Evolutionary conservation across 2,329 filamentous ascomycete species (phyloP).

Genomic region (Cercospora brassicicola): DNA sequence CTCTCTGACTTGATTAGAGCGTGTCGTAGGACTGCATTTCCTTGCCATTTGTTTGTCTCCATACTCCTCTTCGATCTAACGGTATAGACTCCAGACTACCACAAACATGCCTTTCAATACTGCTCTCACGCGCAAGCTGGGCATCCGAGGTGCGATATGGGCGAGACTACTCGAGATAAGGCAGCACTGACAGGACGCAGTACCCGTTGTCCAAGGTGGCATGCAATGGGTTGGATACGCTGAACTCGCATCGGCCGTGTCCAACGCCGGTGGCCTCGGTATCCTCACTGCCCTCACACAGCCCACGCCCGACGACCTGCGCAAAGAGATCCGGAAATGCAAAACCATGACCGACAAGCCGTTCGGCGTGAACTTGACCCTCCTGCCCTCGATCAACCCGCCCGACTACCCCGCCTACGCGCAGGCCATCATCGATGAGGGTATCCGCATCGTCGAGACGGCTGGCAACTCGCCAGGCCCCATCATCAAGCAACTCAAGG

Average conservation of each 20-base stretch:
- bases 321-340: slow-evolving; percentile 88
- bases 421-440: slow-evolving; percentile 89
- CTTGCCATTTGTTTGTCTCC: background rate
- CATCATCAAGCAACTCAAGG: slow-evolving; percentile 85
- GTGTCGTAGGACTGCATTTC: slow-evolving; percentile 10
- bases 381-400: slow-evolving; percentile 83
- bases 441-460: slow-evolving; percentile 86
- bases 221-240: slow-evolving; percentile 87
- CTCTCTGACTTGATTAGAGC: background rate
- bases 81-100: background rate
- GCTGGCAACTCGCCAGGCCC: slow-evolving; percentile 88
- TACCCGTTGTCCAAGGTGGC: slow-evolving; percentile 80
- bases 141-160: slow-evolving; percentile 49
- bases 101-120: slow-evolving; percentile 64
- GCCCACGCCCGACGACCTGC: slow-evolving; percentile 85
- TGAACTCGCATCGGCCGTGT: slow-evolving; percentile 71
- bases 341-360: slow-evolving; percentile 73
- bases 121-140: slow-evolving; percentile 61
- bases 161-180: background rate
- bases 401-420: slow-evolving; percentile 93
- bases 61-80: background rate
- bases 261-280: slow-evolving; percentile 78
- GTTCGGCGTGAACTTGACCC: slow-evolving; percentile 93
- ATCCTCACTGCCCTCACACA: slow-evolving; percentile 88
- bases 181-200: slow-evolving; percentile 45